Base-by-base conservation (phyloP, 2,329 filamentous ascomycete species). In the Epicoccum sorghinum region DNA sequence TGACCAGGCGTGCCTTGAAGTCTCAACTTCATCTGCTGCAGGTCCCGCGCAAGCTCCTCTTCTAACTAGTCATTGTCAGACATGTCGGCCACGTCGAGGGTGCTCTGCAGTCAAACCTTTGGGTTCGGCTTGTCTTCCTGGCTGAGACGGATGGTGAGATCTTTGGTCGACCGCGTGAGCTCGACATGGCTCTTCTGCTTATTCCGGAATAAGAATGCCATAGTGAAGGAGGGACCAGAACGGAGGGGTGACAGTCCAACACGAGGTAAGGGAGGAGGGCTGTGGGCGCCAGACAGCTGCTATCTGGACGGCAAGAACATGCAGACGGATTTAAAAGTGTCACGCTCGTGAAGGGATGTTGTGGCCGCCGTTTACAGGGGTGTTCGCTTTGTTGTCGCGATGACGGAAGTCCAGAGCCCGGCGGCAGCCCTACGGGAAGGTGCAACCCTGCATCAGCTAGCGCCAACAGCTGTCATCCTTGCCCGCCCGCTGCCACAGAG, bases 1-100 rank as follows among this genome's bases (percentile, higher is more conserved):
- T 39, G 55, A 96, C 92, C 92, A 77, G 91, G 90, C 57, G 92
- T 96, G 62, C 93, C 95, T 80, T 98, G 93, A 12, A 99, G 85
- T 55, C 95, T 86, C 60, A 92, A 80, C 76, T 98, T 98, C 88
- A 98, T 96, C 75, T 96, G 90, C 47, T 84, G 83, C 60, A 99
- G 83, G 64, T 93, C 88, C 71, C 91, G 91, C 43, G 91, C 89
- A 59, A 96, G 82, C 70, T 97, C 93, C 71, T 98, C 93, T 67
- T 86, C 85, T 58, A 88, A 84, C 92, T 96, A 66, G 45, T 33
- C 42, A 48, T 57, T 35, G 64, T 67, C 49, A 73, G 61, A 60
- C 35, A 29, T 42, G 33, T 14, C 22, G 37, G 30, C 40, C 32
- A 27, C 36, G 58, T 37, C 35, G 23, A 36, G 40, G 23, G 53